Conservation (phyloP, 2,329 filamentous ascomycete species). For the Amesomyces nigricolor region DNA sequence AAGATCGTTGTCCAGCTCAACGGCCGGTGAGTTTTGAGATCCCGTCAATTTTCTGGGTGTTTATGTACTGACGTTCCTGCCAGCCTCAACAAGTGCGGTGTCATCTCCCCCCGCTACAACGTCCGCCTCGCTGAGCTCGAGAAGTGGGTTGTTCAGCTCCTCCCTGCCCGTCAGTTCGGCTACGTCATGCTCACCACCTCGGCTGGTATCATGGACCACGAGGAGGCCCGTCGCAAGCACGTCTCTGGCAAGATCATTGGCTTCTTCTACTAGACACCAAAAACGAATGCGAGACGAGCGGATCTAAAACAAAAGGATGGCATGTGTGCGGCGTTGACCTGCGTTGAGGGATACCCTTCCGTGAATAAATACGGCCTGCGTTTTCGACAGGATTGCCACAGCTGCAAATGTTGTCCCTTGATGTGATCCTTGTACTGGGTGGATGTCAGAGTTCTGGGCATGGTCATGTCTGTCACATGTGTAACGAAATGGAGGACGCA, state of each 20-base stretch:
- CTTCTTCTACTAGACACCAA: constrained; percentile 82
- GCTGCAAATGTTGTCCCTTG: background rate
- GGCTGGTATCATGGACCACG: constrained; percentile 99
- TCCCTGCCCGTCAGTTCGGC: constrained; percentile 99
- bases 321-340: constrained; percentile 18
- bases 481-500: no score
- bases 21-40: constrained; percentile 55
- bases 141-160: constrained; percentile 99
- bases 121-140: constrained; percentile 95
- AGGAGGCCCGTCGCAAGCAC: constrained; percentile 98
- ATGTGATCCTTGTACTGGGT: background rate
- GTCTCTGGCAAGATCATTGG: constrained; percentile 98
- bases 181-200: constrained; percentile 99
- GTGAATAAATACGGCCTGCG: constrained; percentile 15
- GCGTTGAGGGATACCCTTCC: constrained; percentile 20
- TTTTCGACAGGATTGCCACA: constrained; percentile 6
- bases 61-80: constrained; percentile 6
- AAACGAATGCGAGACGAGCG: constrained; percentile 17
- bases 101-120: constrained; percentile 99
- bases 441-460: no score
- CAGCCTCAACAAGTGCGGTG: constrained; percentile 92
- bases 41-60: constrained; percentile 6
- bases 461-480: background rate
- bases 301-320: constrained; percentile 12
- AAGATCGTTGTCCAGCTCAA: constrained; percentile 99